Percentiles rank a stretch among this genome's conserved stretches.
These are phyloP conservation scores for Durotheca rogersii DNA, from an alignment of 495 filamentous ascomycete genomes.

Conservation along the genomic window DNA sequence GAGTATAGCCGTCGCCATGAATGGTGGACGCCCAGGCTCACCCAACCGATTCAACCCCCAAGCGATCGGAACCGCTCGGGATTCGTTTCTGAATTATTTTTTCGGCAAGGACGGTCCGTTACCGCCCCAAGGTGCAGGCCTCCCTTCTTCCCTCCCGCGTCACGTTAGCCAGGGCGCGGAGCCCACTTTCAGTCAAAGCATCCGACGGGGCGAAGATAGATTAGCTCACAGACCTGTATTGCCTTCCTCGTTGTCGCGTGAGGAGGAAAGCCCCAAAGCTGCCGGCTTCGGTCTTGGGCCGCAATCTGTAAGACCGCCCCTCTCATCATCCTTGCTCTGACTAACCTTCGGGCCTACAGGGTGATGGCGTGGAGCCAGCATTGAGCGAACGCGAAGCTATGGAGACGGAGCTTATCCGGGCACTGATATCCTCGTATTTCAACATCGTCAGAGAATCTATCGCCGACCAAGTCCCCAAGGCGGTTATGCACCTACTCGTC, in stretches of 20 bases:
- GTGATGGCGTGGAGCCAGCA: constrained; percentile 66
- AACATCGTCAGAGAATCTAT: constrained; percentile 97
- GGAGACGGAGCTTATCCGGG: constrained; percentile 95
- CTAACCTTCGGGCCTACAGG: constrained; percentile 41
- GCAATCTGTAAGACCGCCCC: constrained; percentile 26
- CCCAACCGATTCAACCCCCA: constrained; percentile 60
- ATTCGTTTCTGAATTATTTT: constrained; percentile 97
- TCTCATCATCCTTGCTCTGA: neutral
- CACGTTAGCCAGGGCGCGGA: constrained; percentile 75
- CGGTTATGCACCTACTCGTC: constrained; percentile 97
- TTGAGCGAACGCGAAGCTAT: constrained; percentile 93
- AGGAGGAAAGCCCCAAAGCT: constrained; percentile 40
- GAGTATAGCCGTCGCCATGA: constrained; percentile 66
- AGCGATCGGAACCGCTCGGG: constrained; percentile 55
- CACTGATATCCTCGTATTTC: constrained; percentile 96
- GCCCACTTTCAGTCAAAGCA: constrained; percentile 78
- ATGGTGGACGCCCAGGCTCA: constrained; percentile 63
- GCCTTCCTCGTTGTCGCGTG: constrained; percentile 34
- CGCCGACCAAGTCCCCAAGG: constrained; percentile 97
- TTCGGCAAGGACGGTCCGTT: constrained; percentile 86
- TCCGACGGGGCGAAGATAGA: constrained; percentile 71
- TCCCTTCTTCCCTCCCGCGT: constrained; percentile 48
- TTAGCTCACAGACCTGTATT: constrained; percentile 40
- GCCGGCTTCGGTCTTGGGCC: constrained; percentile 38
- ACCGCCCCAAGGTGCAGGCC: constrained; percentile 44